Percentiles rank a stretch among this genome's conserved stretches.
Evolutionary conservation across 208 protist genomes (phyloP).

Genomic region (Trypanosoma platydactyli): DNA sequence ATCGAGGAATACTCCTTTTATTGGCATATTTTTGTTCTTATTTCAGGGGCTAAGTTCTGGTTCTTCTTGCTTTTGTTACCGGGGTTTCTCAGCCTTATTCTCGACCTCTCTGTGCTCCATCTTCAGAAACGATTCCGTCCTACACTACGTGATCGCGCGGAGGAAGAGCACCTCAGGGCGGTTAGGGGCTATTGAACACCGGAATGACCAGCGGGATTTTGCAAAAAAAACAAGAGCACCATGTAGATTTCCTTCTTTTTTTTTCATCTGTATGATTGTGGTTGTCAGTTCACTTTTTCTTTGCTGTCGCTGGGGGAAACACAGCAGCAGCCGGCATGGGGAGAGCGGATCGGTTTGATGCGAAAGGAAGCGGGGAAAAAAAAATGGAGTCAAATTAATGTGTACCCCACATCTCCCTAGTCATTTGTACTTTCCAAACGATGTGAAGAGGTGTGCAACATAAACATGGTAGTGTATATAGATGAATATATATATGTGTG

Average conservation of each 20-base stretch:
- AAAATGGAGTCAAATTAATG: conserved; percentile 10
- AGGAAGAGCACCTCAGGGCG: conserved; percentile 34
- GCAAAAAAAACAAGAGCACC: neutral
- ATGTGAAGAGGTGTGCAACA: too few relatives aligned
- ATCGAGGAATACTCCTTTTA: conserved; percentile 64
- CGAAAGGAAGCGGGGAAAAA: conserved; percentile 12
- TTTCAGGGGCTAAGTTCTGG: conserved; percentile 72
- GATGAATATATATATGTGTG: conserved; percentile 1
- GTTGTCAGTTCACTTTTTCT: neutral
- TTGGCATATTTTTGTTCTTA: conserved; percentile 67
- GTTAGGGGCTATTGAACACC: neutral
- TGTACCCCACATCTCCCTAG: too few relatives aligned
- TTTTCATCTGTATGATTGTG: neutral
- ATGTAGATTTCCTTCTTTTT: conserved; percentile 5
- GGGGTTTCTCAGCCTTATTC: conserved; percentile 37
- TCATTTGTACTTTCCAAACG: too few relatives aligned
- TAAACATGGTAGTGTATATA: too few relatives aligned
- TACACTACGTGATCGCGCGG: conserved; percentile 58
- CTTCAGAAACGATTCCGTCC: conserved; percentile 63
- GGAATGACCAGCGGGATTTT: neutral
- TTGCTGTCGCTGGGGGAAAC: neutral
- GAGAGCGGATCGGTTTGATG: neutral
- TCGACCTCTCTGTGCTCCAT: conserved; percentile 54
- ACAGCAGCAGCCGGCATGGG: neutral
- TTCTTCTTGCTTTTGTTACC: conserved; percentile 66